Evolutionary conservation across 805 yeast genomes (phyloP), one percentile per base, ranked within the genome.

Genomic region (Nakazawaea anatomiae): DNA sequence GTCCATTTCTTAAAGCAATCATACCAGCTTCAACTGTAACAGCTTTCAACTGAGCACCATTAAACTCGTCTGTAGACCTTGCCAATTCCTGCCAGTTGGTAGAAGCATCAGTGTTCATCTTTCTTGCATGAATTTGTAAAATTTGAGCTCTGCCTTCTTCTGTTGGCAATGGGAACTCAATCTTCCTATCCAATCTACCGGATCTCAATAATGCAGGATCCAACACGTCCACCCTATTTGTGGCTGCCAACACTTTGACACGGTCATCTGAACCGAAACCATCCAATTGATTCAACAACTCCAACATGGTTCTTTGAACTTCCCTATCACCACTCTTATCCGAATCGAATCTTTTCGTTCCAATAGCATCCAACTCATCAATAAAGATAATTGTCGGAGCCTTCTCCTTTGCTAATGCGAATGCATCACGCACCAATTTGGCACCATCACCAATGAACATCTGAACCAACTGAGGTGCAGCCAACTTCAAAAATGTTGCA

Each of bases 401-500:
- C 68, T 94, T 90, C 66, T 94, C 99, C 58, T 92, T 95, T 28
- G 99, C 99, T 54, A 94, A 75, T 52, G 92, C 97, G 71, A 94
- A 94, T 12, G 97, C 97, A 70, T 94, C 98, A 65, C 99, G 85
- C 54, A 94, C 96, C 63, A 94, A 79, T 68, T 96, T 88, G 39
- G 99, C 97, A 67, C 99, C 99, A 68, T 94, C 99, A 67, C 99
- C 99, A 62, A 94, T 87, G 64, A 91, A 94, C 90, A 94, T 94
- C 67, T 94, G 99, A 51, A 94, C 97, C 57, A 94, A 82, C 70
- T 94, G 99, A 7, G 99, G 97, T 38, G 98, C 99, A 1, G 97
- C 98, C 51, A 94, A 79, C 65, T 96, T 89, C 65, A 94, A 76
- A 67, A 94, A 94, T 0, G 99, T 94, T 12, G 99, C 99, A 69